Evolutionary conservation across 345 rosid genomes (phyloP).

Genomic region (Balakata baccata): DNA sequence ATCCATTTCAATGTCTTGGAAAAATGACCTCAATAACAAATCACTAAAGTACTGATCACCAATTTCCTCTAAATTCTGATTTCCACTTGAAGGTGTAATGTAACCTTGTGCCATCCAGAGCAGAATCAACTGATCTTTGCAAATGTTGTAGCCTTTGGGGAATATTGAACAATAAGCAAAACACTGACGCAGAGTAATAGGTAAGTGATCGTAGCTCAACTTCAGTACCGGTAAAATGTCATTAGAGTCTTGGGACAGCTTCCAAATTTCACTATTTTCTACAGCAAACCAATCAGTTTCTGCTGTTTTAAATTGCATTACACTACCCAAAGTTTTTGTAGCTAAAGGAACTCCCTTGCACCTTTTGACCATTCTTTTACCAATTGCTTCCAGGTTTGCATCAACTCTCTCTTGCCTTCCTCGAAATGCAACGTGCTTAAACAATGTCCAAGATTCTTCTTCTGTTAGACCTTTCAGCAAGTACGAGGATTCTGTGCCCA

Average conservation of each 20-base stretch:
- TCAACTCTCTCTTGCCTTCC: not conserved
- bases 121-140: not conserved
- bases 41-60: constrained; percentile 21
- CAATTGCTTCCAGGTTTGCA: constrained; percentile 14
- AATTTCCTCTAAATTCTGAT: constrained; percentile 12
- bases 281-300: constrained; percentile 10
- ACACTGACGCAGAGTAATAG: constrained; percentile 13
- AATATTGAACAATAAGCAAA: constrained; percentile 23
- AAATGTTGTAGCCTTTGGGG: not conserved
- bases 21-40: constrained; percentile 20
- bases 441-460: constrained; percentile 16
- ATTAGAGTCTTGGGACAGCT: constrained; percentile 1
- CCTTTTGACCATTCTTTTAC: constrained; percentile 15
- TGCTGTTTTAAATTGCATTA: constrained; percentile 9
- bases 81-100: constrained; percentile 2
- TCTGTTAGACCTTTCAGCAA: constrained; percentile 9
- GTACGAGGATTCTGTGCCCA: not conserved
- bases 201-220: constrained; percentile 22
- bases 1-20: constrained; percentile 18
- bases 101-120: constrained; percentile 13
- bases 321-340: constrained; percentile 21
- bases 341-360: constrained; percentile 34
- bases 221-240: constrained; percentile 15
- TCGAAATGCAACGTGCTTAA: constrained; percentile 12
- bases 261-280: constrained; percentile 18